Evolutionary conservation across 2,329 filamentous ascomycete species (phyloP), one percentile per base, ranked within the genome.

Genomic region (Lachnellula willkommii): DNA sequence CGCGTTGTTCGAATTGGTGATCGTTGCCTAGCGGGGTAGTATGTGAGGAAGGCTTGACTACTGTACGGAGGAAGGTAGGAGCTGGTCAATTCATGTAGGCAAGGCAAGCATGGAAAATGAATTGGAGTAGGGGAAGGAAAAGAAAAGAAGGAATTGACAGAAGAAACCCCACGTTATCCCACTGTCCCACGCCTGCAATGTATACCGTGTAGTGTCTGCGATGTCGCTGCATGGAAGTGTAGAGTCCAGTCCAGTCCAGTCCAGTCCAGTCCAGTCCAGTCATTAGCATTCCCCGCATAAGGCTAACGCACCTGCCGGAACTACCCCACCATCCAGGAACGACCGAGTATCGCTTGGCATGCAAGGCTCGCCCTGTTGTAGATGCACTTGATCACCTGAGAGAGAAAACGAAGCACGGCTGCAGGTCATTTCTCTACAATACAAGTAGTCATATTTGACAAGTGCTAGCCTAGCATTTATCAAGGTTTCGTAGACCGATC

Each of bases 281-380:
- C 52, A 47, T 48, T 53, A 57, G 57, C 59, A 57, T 61, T 53
- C 48, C 53, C 55, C 47, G 47, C 48, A 50, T n/a, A 6, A 40
- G 37, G 17, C 57, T 52, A 59, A 54, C 50, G 47, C 46, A 53
- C 45, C 17, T 28, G 50, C 53, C 37, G 32, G 32, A 32, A 36
- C 36, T 59, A 55, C 57, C 59, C 59, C 59, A 51, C 57, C 55
- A 56, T 62, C 52, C 55, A 58, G 57, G 57, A 60, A 60, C 53
- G 48, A 35, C 6, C 28, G 46, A 17, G 37, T 15, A n/a, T 46
- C n/a, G 20, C 28, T 26, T 50, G 39, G 32, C 49, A 26, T 50
- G 49, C 28, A 43, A 52, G 49, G 42, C 51, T 22, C n/a, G 12
- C 39, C 39, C 15, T 17, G 39, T 20, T 42, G 17, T 42, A 42